Evolutionary conservation across 1,284 basidiomycete genomes (phyloP), one percentile per base, ranked within the genome.

Genomic region (Cystobasidium pallidum): DNA sequence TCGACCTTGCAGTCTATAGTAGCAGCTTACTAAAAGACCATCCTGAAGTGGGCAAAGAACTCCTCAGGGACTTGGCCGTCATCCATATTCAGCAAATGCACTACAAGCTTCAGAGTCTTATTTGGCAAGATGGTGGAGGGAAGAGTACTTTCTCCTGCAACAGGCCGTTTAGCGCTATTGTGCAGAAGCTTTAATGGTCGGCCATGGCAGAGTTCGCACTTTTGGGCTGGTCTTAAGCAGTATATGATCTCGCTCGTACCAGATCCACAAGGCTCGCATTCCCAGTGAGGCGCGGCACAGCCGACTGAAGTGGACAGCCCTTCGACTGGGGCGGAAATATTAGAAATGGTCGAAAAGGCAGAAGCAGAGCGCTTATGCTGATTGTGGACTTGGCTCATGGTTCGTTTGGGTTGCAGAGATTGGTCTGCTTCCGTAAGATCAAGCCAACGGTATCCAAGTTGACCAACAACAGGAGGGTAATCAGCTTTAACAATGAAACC

Each of bases 401-500:
- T 28, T 30, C 62, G 43, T 32, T 64, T 47, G 17, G 62, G 62
- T 13, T 41, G 47, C 3, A 64, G 28, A 6, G 45, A 32, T 17
- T 28, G 32, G 26, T 54, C 49, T n/a, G 24, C 51, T 17, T 71
- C 68, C n/a, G 36, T 28, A 4, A 17, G 15, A 15, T 70, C 57
- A 3, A 61, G 10, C 68, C 68, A 71, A 15, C 32, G 49, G 19
- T 47, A 47, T 21, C 68, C 68, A 26, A 71, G 59, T 41, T 62
- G 59, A 19, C 68, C 68, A n/a, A 71, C 51, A 21, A 71, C 51
- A 4, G 68, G 68, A 17, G 68, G 57, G n/a, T 51, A 59, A 19
- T 39, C 61, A 3, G 61, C 47, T 39, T 71, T 71, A 6, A 71
- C 68, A 36, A 71, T 45, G n/a, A 71, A 71, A 13, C 68, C 68